phyloP scores from a whole-genome alignment of 805 yeast species.

The Grigorovia transvaalensis region DNA sequence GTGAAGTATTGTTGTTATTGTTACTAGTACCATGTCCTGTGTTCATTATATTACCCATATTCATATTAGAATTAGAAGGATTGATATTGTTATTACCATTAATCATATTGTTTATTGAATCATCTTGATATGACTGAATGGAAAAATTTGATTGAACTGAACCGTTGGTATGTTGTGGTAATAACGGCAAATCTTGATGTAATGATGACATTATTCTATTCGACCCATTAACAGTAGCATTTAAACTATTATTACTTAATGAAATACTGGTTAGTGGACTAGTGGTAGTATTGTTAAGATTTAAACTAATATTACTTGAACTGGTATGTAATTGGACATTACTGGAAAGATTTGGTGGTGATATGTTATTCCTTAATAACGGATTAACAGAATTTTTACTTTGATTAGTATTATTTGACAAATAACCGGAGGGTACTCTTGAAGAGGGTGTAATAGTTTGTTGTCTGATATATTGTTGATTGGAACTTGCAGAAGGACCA shows the following conservation, averaged over 20 bases:
- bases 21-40: background rate
- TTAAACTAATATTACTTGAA: constrained; percentile 10
- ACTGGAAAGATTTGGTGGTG: constrained; percentile 14
- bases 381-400: constrained; percentile 22
- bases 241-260: constrained; percentile 4
- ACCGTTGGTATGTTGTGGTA: constrained; percentile 27
- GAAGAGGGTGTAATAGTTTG: constrained; percentile 25
- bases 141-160: constrained; percentile 28
- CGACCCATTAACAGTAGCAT: background rate
- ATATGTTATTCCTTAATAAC: constrained; percentile 21
- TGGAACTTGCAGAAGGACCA: constrained; percentile 7
- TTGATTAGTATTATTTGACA: constrained; percentile 14
- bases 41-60: background rate
- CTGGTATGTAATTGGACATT: constrained; percentile 16
- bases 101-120: background rate
- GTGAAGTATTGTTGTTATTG: background rate
- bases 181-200: constrained; percentile 3
- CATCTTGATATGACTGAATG: constrained; percentile 24
- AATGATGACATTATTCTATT: background rate
- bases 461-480: constrained; percentile 21
- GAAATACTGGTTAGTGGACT: constrained; percentile 2
- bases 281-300: background rate
- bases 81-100: background rate
- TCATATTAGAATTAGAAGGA: background rate
- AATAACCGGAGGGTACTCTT: constrained; percentile 28